Evolutionary conservation across 2,329 filamentous ascomycete genomes (phyloP), one percentile per base, ranked within the genome.

Genomic region (Paecilomyces sp.): DNA sequence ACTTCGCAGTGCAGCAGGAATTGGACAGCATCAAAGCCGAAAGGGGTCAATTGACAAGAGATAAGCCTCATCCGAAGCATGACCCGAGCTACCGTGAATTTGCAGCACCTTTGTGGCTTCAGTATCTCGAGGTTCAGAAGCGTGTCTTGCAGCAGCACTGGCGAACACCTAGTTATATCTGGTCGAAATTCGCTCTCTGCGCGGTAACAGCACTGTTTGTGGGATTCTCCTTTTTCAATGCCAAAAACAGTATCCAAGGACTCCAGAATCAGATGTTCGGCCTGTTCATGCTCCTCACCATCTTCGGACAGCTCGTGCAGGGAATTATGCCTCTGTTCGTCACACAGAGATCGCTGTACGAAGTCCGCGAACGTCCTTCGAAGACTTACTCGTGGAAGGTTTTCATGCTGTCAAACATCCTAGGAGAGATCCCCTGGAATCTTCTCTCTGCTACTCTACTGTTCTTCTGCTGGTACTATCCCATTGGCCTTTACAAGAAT

Each of bases 91-190:
- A 87, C 75, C 83, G 85, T 62, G 90, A 96, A 72, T 96, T 96
- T 62, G 92, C 92, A 3, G 89, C 90, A 4, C 85, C 89, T 0
- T 91, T 95, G 70, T 68, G 65, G 50, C 69, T 79, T 7, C 92
- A 96, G 74, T 77, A 93, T 51, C 77, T 75, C 59, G 81, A 87
- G 69, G 89, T 91, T 59, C 82, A 85, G 18, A 73, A 83, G 64
- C 90, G 92, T 68, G 88, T 94, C 28, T 94, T 94, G 80, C 85
- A 92, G 70, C 91, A 96, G 73, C 95, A 94, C 82, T 96, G 92
- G 91, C 89, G 92, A 61, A 92, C 88, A 0, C 92, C 92, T 0
- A 83, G 87, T 4, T 96, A 96, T 79, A 92, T 96, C 74, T 95
- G 93, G 79, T 88, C 89, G 68, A 96, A 96, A 80, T 72, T 81